Base-by-base conservation (phyloP, 169 alveolate species). In the Cryptosporidium muris region DNA sequence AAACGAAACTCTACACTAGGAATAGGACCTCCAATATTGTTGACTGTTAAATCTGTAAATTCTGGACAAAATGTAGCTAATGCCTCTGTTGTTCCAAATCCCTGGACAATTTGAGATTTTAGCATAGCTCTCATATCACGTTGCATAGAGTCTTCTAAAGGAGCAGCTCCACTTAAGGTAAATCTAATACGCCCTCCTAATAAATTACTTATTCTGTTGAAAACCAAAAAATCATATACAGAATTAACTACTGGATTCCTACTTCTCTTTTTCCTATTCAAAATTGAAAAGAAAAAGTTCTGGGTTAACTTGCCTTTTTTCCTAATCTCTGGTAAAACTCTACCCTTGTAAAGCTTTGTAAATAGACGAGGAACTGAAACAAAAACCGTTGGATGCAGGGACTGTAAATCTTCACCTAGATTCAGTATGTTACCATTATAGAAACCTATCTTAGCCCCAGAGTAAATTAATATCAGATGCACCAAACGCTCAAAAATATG, bases 51-150 rank as follows among this genome's bases (percentile, higher is more conserved):
- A 80, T 95, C 98, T 36, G 80, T 63, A 14, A 88, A 65, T 80
- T 93, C 89, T 38, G 94, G 92, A 5, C 91, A 81, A 63, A 93
- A 89, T 1, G 96, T 95, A 2, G 97, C 99, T 14, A 94, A 81
- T 53, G 93, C 88, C 89, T 97, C 99, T 9, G 99, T 96, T 80
- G 96, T 93, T 2, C 98, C 99, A 89, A 95, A 97, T 1, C 98
- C 98, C 88, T 96, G 97, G 14, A 92, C 81, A 51, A 97, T 68
- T 11, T 95, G 97, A n/a, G 80, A 89, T 45, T 95, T 91, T n/a
- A 95, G 88, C 53, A 92, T 89, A 48, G 96, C 92, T 64, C 93
- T 92, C 64, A 96, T 81, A 88, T 94, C 93, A 36, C 94, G 91
- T n/a, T 93, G 88, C 11, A 95, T 94, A 49, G 91, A 93, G 53